Evolutionary conservation across 345 rosid genomes (phyloP).

Genomic region (Balakata baccata): DNA sequence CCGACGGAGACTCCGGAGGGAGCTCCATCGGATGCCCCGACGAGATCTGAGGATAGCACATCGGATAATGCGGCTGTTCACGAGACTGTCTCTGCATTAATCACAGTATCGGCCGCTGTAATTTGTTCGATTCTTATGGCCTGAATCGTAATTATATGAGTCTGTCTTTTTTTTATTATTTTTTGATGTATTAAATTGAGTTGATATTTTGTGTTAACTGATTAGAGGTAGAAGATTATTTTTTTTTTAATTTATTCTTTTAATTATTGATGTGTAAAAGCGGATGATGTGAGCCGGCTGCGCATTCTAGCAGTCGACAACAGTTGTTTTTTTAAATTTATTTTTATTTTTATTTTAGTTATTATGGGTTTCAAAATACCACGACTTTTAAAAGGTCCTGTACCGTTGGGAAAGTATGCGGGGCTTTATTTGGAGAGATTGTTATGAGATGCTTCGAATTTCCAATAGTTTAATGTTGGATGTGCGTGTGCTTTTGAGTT

Average conservation of each 20-base stretch:
- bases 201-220: background rate
- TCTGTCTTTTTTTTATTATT: background rate
- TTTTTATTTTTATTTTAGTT: no score
- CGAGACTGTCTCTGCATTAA: slow-evolving; percentile 41
- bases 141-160: slow-evolving; percentile 35
- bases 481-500: slow-evolving; percentile 6
- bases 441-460: no score
- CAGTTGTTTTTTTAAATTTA: background rate
- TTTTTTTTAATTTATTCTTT: slow-evolving; percentile 4
- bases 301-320: slow-evolving; percentile 5
- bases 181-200: slow-evolving; percentile 5
- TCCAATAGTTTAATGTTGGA: slow-evolving; percentile 7
- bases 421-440: no score
- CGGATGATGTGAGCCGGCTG: slow-evolving; percentile 1
- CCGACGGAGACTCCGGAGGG: slow-evolving; percentile 55
- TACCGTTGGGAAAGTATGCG: no score
- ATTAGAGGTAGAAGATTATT: slow-evolving; percentile 3
- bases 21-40: slow-evolving; percentile 60
- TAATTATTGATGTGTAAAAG: slow-evolving; percentile 5
- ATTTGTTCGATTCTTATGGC: slow-evolving; percentile 38
- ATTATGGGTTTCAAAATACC: no score
- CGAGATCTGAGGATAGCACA: slow-evolving; percentile 44
- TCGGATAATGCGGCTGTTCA: slow-evolving; percentile 40
- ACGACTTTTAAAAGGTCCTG: no score
- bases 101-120: slow-evolving; percentile 32